phyloP scores from a whole-genome alignment of 768 basidiomycete genomes.

The Suillus ampliporus region DNA sequence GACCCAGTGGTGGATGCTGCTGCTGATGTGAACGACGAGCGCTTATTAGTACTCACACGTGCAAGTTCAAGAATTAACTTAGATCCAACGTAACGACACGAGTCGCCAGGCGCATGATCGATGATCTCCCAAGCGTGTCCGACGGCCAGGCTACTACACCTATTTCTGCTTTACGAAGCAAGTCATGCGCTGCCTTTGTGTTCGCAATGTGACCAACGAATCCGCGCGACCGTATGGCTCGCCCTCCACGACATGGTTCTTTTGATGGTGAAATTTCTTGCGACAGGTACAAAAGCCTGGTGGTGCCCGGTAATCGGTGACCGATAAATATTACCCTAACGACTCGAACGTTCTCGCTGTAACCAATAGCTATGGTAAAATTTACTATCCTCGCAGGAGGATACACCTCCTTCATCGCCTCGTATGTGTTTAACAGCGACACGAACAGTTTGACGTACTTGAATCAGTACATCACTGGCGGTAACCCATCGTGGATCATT shows the following conservation, averaged over 20 bases:
- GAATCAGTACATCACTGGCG: slow-evolving; percentile 47
- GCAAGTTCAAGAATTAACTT: too few relatives aligned
- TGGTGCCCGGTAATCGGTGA: background rate
- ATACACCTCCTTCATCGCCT: slow-evolving; percentile 62
- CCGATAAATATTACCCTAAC: too few relatives aligned
- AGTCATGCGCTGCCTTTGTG: slow-evolving; percentile 8
- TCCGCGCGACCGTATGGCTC: slow-evolving; percentile 3
- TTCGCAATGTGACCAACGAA: slow-evolving; percentile 3
- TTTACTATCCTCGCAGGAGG: slow-evolving; percentile 75
- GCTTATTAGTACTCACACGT: too few relatives aligned
- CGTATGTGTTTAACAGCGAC: slow-evolving; percentile 64
- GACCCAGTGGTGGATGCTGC: too few relatives aligned
- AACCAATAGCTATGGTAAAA: slow-evolving; percentile 55
- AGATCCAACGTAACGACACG: too few relatives aligned
- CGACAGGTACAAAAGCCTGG: background rate
- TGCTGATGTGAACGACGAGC: too few relatives aligned
- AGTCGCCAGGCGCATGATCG: background rate
- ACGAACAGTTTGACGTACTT: slow-evolving; percentile 52
- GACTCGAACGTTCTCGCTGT: too few relatives aligned
- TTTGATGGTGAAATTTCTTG: background rate
- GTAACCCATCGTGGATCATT: slow-evolving; percentile 65
- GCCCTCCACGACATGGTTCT: background rate
- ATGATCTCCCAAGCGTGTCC: background rate
- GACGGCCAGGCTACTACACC: background rate
- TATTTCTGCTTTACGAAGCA: background rate